phyloP scores from a whole-genome alignment of 208 protist genomes.

The Phytomonas serpens region DNA sequence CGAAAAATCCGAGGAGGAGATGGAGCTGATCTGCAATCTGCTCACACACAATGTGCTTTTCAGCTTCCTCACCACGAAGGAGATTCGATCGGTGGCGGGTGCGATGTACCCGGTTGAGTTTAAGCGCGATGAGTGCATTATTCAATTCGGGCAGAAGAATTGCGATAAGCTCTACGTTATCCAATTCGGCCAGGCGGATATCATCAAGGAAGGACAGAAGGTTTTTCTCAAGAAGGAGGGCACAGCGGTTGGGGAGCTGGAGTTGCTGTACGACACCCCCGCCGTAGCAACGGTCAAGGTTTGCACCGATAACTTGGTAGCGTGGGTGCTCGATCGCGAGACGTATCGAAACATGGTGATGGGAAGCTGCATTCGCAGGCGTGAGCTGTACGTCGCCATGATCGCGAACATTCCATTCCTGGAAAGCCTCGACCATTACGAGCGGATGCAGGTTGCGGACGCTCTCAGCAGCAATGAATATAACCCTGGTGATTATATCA shows the following conservation, averaged over 20 bases:
- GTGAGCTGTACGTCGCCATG: slow-evolving; percentile 70
- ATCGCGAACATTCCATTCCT: slow-evolving; percentile 76
- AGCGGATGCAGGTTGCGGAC: slow-evolving; percentile 83
- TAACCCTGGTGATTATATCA: slow-evolving; percentile 70
- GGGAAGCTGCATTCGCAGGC: slow-evolving; percentile 75
- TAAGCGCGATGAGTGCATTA: slow-evolving; percentile 66
- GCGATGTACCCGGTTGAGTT: slow-evolving; percentile 79
- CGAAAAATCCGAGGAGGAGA: slow-evolving; percentile 73
- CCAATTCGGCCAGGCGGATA: slow-evolving; percentile 67
- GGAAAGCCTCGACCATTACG: slow-evolving; percentile 67
- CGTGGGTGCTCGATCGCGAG: slow-evolving; percentile 85
- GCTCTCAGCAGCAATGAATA: slow-evolving; percentile 83
- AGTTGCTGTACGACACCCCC: slow-evolving; percentile 87
- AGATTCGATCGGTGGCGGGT: slow-evolving; percentile 55
- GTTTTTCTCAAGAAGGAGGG: slow-evolving; percentile 85
- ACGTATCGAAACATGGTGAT: slow-evolving; percentile 90
- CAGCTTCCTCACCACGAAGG: slow-evolving; percentile 61
- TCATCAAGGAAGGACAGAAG: slow-evolving; percentile 85
- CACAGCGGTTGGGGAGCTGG: slow-evolving; percentile 80
- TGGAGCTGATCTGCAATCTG: slow-evolving; percentile 62
- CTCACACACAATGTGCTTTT: slow-evolving; percentile 85
- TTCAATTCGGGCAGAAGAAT: slow-evolving; percentile 55
- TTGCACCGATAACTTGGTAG: slow-evolving; percentile 56
- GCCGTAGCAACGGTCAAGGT: slow-evolving; percentile 81
- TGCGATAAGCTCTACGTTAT: slow-evolving; percentile 88